A percentile compares a stretch with the other conserved stretches of the same genome.
Conservation (phyloP, 176 grass and related monocot genomes). For the Pontederia crassipes region DNA sequence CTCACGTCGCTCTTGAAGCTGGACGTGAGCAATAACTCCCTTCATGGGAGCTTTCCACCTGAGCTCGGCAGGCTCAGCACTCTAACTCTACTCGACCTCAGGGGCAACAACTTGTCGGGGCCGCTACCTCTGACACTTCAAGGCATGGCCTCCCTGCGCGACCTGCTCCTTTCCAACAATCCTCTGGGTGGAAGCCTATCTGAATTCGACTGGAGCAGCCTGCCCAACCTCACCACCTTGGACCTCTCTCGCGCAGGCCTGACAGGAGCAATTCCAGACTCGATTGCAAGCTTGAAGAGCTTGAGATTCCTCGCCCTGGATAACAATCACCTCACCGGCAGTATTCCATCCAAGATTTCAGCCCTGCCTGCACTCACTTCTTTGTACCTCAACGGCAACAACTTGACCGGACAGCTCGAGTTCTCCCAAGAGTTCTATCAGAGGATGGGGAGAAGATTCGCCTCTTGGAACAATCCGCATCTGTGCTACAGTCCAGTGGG, state of each 20-base stretch:
- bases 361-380: constrained; percentile 47
- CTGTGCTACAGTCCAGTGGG: constrained; percentile 36
- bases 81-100: constrained; percentile 63
- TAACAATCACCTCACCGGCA: constrained; percentile 50
- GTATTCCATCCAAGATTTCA: constrained; percentile 40
- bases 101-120: constrained; percentile 67
- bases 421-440: constrained; percentile 60
- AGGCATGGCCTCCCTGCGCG: constrained; percentile 41
- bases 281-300: constrained; percentile 35
- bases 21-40: constrained; percentile 64
- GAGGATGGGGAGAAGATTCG: constrained; percentile 71
- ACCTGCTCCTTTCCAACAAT: constrained; percentile 68
- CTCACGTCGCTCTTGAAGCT: constrained; percentile 60
- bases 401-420: constrained; percentile 53
- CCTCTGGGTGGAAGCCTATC: constrained; percentile 39
- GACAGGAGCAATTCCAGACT: constrained; percentile 40
- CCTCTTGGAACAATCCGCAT: constrained; percentile 70
- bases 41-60: constrained; percentile 43
- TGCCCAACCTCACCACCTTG: constrained; percentile 44
- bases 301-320: constrained; percentile 68
- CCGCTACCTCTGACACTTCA: constrained; percentile 24
- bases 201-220: constrained; percentile 28
- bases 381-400: constrained; percentile 83
- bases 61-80: constrained; percentile 41
- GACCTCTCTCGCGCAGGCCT: constrained; percentile 49